Evolutionary conservation across 345 rosid genomes (phyloP).

Genomic region (Excoecaria agallocha): DNA sequence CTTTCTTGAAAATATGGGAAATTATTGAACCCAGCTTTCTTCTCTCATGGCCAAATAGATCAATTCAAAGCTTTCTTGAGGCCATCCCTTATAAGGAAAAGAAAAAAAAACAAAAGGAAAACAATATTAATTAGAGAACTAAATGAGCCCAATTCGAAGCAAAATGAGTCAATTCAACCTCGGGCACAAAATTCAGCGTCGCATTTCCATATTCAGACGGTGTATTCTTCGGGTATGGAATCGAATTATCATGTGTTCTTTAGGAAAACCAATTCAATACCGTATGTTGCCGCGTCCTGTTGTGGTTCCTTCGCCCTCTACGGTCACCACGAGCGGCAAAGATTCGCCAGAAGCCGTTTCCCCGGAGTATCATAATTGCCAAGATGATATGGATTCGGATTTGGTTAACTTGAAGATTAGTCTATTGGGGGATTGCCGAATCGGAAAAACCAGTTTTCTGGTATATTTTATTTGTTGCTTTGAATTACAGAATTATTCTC

Average conservation of each 20-base stretch:
- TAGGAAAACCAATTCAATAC: slow-evolving; percentile 51
- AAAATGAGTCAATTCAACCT: slow-evolving; percentile 39
- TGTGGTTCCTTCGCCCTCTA: slow-evolving; percentile 24
- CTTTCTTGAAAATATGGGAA: slow-evolving; percentile 7
- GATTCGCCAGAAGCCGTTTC: background rate
- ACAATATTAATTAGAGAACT: no score
- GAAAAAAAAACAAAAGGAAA: background rate
- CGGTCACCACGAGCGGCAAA: background rate
- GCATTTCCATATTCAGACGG: slow-evolving; percentile 48
- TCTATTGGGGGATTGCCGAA: slow-evolving; percentile 69
- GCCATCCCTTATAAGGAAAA: slow-evolving; percentile 19
- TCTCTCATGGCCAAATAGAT: slow-evolving; percentile 27
- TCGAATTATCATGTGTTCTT: slow-evolving; percentile 42
- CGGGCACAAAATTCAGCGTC: slow-evolving; percentile 42
- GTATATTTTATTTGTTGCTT: slow-evolving; percentile 25
- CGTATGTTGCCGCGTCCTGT: slow-evolving; percentile 37
- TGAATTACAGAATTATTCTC: background rate
- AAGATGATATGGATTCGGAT: slow-evolving; percentile 50
- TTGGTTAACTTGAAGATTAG: slow-evolving; percentile 81
- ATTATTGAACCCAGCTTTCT: background rate
- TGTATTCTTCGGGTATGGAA: slow-evolving; percentile 53
- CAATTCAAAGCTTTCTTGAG: slow-evolving; percentile 9
- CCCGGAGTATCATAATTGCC: slow-evolving; percentile 19
- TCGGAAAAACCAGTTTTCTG: slow-evolving; percentile 81
- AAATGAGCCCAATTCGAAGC: slow-evolving; percentile 26